These are phyloP conservation scores for Leishmania lainsoni DNA, from an alignment of 208 protist species.

Conservation along the genomic window DNA sequence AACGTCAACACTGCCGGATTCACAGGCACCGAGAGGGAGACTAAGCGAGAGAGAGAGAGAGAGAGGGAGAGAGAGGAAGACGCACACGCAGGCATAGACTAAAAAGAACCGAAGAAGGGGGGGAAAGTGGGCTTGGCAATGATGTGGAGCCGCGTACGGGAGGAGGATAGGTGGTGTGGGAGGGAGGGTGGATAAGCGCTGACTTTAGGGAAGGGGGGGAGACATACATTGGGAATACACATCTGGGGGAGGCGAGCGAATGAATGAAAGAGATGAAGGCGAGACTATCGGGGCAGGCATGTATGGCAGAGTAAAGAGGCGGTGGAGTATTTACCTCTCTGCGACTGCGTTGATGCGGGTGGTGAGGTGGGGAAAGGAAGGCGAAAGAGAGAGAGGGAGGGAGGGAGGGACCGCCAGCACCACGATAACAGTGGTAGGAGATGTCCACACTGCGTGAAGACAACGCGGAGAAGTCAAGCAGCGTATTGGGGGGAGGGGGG, in stretches of 20 bases:
- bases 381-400: neutral
- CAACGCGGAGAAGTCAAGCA: neutral
- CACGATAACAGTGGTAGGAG: neutral
- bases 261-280: neutral
- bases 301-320: too few species aligned
- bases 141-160: too few species aligned
- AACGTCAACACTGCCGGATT: neutral
- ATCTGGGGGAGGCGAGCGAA: too few species aligned
- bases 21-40: neutral
- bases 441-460: neutral
- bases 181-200: too few species aligned
- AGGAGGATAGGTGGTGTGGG: too few species aligned
- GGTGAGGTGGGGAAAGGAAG: neutral
- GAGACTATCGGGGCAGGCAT: neutral
- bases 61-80: neutral
- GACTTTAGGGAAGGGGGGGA: too few species aligned
- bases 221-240: neutral
- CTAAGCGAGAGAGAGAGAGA: neutral
- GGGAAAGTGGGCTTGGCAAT: too few species aligned
- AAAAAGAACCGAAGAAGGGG: too few species aligned
- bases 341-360: neutral
- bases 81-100: neutral
- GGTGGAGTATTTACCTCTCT: neutral
- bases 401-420: neutral
- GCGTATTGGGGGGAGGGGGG: neutral